Conservation (phyloP, 441 rosid genomes). For the Syzygium malaccense region DNA sequence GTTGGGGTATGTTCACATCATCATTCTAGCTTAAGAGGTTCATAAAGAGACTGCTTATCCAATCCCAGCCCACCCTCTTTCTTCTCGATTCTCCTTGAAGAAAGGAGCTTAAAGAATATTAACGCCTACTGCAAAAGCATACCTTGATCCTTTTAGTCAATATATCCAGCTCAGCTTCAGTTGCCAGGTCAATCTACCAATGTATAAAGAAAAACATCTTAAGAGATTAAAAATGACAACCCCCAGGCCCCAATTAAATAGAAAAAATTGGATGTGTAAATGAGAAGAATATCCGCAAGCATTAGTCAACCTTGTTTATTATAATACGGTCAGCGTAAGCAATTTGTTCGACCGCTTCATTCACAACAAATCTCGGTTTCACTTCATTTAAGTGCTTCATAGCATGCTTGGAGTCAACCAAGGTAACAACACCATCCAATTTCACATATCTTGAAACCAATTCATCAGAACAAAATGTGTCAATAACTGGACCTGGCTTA, state of each 20-base stretch:
- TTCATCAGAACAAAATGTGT: slow-evolving; percentile 65
- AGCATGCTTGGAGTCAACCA: slow-evolving; percentile 71
- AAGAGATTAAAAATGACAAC: background rate
- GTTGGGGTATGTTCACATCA: background rate
- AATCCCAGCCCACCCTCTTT: background rate
- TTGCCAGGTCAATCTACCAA: slow-evolving; percentile 63
- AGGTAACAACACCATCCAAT: slow-evolving; percentile 71
- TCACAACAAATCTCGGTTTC: slow-evolving; percentile 67
- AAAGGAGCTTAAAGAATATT: background rate
- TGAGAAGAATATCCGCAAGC: background rate
- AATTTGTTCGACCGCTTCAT: slow-evolving; percentile 67
- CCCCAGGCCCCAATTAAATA: background rate
- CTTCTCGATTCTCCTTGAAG: background rate
- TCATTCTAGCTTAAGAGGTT: background rate
- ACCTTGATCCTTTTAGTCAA: slow-evolving; percentile 60
- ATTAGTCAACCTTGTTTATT: slow-evolving; percentile 47
- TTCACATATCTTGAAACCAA: slow-evolving; percentile 45
- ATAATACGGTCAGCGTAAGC: slow-evolving; percentile 76
- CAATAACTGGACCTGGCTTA: slow-evolving; percentile 69
- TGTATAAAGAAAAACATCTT: background rate
- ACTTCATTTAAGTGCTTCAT: slow-evolving; percentile 60
- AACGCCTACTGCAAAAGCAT: background rate
- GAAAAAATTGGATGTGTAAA: background rate
- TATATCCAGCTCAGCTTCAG: slow-evolving; percentile 38
- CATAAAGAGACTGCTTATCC: background rate